Percentiles rank a stretch among this genome's conserved stretches.
Conservation (phyloP, 2,329 filamentous ascomycete genomes). For the Lithohypha guttulata region DNA sequence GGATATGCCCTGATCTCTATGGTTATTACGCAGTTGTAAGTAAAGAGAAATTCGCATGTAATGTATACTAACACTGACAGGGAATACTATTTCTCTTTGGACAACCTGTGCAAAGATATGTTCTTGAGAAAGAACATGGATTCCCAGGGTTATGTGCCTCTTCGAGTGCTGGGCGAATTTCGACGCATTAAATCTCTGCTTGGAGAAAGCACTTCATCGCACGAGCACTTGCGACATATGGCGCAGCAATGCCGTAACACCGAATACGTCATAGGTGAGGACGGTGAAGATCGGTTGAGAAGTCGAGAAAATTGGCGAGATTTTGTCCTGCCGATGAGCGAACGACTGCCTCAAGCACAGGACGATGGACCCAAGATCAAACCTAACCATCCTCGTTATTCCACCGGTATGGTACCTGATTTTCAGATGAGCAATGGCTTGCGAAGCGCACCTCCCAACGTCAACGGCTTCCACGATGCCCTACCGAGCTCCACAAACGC, state of each 20-base stretch:
- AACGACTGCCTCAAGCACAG: slow-evolving; percentile 63
- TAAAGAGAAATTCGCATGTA: slow-evolving; percentile 9
- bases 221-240: slow-evolving; percentile 62
- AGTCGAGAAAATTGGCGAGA: slow-evolving; percentile 65
- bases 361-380: slow-evolving; percentile 51
- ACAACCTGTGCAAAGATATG: slow-evolving; percentile 89
- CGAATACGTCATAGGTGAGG: slow-evolving; percentile 64
- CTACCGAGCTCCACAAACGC: neutral
- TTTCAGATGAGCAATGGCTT: slow-evolving; percentile 29
- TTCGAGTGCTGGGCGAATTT: slow-evolving; percentile 74
- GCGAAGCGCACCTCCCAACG: slow-evolving; percentile 23
- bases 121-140: slow-evolving; percentile 89
- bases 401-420: slow-evolving; percentile 2
- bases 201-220: slow-evolving; percentile 40
- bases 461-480: slow-evolving; percentile 21
- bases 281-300: slow-evolving; percentile 69
- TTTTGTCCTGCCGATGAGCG: slow-evolving; percentile 62
- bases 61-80: slow-evolving; percentile 39
- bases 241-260: slow-evolving; percentile 62
- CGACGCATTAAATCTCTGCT: slow-evolving; percentile 68
- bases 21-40: slow-evolving; percentile 51
- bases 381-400: neutral
- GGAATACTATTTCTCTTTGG: slow-evolving; percentile 94
- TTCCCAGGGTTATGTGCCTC: slow-evolving; percentile 77
- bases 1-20: slow-evolving; percentile 46